phyloP scores from a whole-genome alignment of 768 basidiomycete species.

The Pisolithus marmoratus region DNA sequence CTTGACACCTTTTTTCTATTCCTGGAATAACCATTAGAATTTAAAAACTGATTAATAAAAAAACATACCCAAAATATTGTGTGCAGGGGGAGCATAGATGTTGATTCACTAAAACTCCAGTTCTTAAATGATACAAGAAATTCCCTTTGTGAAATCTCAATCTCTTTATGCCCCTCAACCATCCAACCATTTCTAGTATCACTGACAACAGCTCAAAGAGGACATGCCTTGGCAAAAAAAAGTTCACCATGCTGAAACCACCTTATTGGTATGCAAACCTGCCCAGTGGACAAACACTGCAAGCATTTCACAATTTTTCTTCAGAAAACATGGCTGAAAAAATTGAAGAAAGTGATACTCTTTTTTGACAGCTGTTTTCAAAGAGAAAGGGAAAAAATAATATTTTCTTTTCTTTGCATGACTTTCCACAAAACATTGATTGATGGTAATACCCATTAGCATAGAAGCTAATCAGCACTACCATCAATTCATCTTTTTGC shows the following conservation, averaged over 20 bases:
- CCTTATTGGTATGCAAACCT: conserved; percentile 17
- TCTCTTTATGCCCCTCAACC: conserved; percentile 8
- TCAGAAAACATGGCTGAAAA: no score
- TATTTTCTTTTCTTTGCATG: no score
- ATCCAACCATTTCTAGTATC: conserved; percentile 12
- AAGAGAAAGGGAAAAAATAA: no score
- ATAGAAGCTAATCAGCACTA: no score
- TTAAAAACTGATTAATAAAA: no score
- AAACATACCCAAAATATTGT: conserved; percentile 9
- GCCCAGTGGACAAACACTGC: not conserved
- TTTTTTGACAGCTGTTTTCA: no score
- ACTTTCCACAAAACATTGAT: no score
- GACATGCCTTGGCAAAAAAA: conserved; percentile 18
- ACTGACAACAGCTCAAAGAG: not conserved
- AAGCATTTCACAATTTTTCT: no score
- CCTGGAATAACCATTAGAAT: no score
- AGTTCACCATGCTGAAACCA: conserved; percentile 17
- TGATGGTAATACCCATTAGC: no score
- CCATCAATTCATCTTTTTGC: no score
- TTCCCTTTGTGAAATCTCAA: conserved; percentile 2
- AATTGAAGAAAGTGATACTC: no score
- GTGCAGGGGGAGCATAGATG: conserved; percentile 7
- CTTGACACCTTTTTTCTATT: not conserved
- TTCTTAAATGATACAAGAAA: conserved; percentile 10
- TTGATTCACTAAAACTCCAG: not conserved